Percentiles rank a stretch among this genome's conserved stretches.
These are phyloP conservation scores for Tanacetum coccineum DNA, from an alignment of 129 eudicot species.

Conservation along the genomic window DNA sequence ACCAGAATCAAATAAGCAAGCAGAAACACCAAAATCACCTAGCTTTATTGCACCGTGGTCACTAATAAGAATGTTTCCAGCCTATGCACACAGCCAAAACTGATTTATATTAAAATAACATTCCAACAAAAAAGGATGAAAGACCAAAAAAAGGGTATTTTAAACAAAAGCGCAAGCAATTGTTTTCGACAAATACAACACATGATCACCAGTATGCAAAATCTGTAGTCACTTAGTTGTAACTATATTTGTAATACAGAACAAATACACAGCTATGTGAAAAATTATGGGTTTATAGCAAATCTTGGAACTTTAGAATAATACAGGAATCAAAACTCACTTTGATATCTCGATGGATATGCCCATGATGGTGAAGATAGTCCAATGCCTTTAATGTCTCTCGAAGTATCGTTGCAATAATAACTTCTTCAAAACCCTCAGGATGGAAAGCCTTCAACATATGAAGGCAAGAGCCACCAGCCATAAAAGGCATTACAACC, in stretches of 20 bases:
- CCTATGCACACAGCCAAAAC: conserved; percentile 22
- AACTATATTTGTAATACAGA: conserved; percentile 1
- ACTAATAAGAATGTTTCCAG: conserved; percentile 36
- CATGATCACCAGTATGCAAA: neutral
- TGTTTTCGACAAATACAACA: conserved; percentile 1
- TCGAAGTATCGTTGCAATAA: conserved; percentile 58
- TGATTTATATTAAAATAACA: conserved; percentile 4
- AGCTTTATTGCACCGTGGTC: conserved; percentile 38
- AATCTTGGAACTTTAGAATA: neutral
- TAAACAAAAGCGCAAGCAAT: too few species aligned
- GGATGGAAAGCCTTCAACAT: conserved; percentile 40
- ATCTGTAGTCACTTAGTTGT: too few species aligned
- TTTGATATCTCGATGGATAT: conserved; percentile 56
- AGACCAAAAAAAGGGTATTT: neutral
- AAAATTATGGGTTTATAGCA: neutral
- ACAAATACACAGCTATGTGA: neutral
- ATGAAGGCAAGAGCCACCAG: conserved; percentile 66
- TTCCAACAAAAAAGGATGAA: conserved; percentile 5
- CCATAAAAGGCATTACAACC: conserved; percentile 70
- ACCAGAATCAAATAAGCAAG: conserved; percentile 52
- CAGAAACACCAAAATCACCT: conserved; percentile 45
- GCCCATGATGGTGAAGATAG: conserved; percentile 66
- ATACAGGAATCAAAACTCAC: conserved; percentile 29
- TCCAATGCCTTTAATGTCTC: conserved; percentile 58
- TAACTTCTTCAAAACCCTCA: conserved; percentile 54